Evolutionary conservation across 768 basidiomycete genomes (phyloP).

Genomic region (Amanita rubescens): DNA sequence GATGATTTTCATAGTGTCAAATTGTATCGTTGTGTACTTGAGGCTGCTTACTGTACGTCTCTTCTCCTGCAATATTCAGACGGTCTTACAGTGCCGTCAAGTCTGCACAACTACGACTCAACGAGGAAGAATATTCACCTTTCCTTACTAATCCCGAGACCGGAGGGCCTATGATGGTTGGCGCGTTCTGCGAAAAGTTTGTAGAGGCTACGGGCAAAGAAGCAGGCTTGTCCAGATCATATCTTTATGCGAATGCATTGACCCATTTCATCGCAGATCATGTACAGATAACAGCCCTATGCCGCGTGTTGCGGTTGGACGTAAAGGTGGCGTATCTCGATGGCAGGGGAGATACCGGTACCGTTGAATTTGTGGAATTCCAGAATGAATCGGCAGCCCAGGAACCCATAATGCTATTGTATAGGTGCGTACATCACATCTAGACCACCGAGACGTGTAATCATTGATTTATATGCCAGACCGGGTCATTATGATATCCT

Average conservation of each 20-base stretch:
- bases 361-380: slow-evolving; percentile 65
- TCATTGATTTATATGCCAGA: slow-evolving; percentile 26
- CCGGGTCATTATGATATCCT: slow-evolving; percentile 89
- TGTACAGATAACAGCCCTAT: slow-evolving; percentile 73
- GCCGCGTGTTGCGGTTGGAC: slow-evolving; percentile 57
- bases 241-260: neutral
- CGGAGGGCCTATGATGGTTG: slow-evolving; percentile 44
- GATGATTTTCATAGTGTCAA: slow-evolving; percentile 37
- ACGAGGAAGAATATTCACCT: slow-evolving; percentile 51
- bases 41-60: slow-evolving; percentile 59
- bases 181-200: slow-evolving; percentile 66
- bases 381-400: slow-evolving; percentile 37
- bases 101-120: slow-evolving; percentile 69
- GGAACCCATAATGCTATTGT: slow-evolving; percentile 55
- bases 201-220: slow-evolving; percentile 76
- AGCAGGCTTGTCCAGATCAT: slow-evolving; percentile 42
- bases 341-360: slow-evolving; percentile 40
- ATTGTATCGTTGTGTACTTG: slow-evolving; percentile 73
- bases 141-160: slow-evolving; percentile 78
- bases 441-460: neutral
- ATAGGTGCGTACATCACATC: slow-evolving; percentile 42
- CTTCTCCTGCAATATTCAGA: neutral
- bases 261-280: slow-evolving; percentile 44
- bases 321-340: slow-evolving; percentile 79
- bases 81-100: slow-evolving; percentile 11